Evolutionary conservation across 495 filamentous ascomycete genomes (phyloP), one percentile per base, ranked within the genome.

Genomic region (Geopyxis carbonaria): DNA sequence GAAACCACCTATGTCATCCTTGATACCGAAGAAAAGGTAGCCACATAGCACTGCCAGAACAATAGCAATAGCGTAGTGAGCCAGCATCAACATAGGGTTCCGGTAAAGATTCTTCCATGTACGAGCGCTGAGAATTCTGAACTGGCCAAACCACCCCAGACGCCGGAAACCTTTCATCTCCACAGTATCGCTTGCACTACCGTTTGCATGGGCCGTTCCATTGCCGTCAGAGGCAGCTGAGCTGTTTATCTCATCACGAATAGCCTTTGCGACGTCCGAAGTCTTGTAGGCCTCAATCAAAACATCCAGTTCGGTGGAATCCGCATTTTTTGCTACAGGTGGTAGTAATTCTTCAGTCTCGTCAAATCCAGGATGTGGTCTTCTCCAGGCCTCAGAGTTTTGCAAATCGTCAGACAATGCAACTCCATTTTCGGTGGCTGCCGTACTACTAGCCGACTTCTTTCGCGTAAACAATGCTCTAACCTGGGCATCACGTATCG

Each of bases 31-130:
- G 67, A 94, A 99, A 16, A 99, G 73, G 57, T 76, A 94, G 13
- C 89, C 89, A 22, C 84, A 85, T 35, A 99, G 75, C 19, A 93
- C 86, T 13, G 86, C 89, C 9, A 99, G 70, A 1, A 95, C 61
- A 45, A 99, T 94, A 15, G 89, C 81, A 47, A 94, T 95, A n/a
- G 86, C 87, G 57, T 99, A 99, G 62, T 99, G 89, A 0, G 91
- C 93, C 33, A 99, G 69, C 89, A 99, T 99, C 31, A 99, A 63
- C 75, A 94, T 85, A 13, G 89, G 89, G 58, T 99, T 94, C 27
- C 89, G 75, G 61, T 99, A 94, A 2, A 99, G 73, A 50, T 99
- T 99, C 44, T 76, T 79, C 91, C 91, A 95, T 0, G 91, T 99
- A 21, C 89, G 73, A 48, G 73, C 69, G 5, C 84, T 91, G 18